Evolutionary conservation across 441 rosid species (phyloP), one percentile per base, ranked within the genome.

Genomic region (Kokia cookei): DNA sequence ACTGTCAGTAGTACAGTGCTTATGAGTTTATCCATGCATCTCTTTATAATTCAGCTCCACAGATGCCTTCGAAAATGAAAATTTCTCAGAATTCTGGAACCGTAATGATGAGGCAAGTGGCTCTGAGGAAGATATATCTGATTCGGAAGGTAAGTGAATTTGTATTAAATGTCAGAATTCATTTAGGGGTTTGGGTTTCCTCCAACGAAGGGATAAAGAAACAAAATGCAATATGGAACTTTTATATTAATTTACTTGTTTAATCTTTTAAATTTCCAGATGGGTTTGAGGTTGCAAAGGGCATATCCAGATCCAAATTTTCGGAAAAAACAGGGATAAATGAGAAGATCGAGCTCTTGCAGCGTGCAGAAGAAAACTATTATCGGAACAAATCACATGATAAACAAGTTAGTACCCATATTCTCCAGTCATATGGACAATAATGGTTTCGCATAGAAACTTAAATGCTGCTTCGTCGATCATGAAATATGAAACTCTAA

Each of bases 91-190:
- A 81, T 96, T 93, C 82, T 96, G 99, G 99, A 91, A 92, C 73
- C 93, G 85, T 74, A 89, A 86, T 29, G 93, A 90, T 76, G 98
- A 89, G 85, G 91, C 79, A 15, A 91, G 87, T 73, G 76, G 77
- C 80, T 91, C 96, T 7, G 94, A 93, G 78, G 99, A 95, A 79
- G 97, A 93, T 76, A 93, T 96, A 69, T 93, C 97, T 65, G 97
- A 92, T 84, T 85, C 88, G 55, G 97, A 96, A 73, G 95, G 97
- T 89, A 80, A 66, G 63, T 72, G 47, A 48, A 48, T 64, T 76
- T 73, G 76, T n/a, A 24, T 55, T 45, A 57, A 76, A 27, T 62
- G 65, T 77, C 64, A 65, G 6, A 9, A 32, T 65, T 67, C 24
- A 6, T 11, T 50, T 47, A 7, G 27, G 55, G 59, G 14, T 4